Percentiles rank a stretch among this genome's conserved stretches.
These are phyloP conservation scores for Cryptomeria japonica DNA, from an alignment of 75 land plant genomes.

Conservation along the genomic window DNA sequence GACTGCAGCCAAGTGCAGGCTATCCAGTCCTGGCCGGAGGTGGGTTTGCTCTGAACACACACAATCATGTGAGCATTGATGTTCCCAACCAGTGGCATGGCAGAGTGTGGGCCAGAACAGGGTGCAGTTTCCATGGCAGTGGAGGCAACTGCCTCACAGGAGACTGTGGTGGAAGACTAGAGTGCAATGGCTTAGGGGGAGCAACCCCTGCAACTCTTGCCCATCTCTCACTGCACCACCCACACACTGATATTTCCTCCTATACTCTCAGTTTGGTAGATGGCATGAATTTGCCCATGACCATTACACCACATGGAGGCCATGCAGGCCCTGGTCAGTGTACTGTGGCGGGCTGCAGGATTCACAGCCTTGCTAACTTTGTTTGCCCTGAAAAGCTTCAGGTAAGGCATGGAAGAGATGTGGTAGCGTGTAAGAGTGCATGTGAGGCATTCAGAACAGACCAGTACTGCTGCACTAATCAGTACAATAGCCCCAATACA, in stretches of 20 bases:
- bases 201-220: conserved; percentile 58
- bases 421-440: conserved; percentile 83
- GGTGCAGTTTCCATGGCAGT: conserved; percentile 36
- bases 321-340: conserved; percentile 45
- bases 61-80: conserved; percentile 40
- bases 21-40: conserved; percentile 61
- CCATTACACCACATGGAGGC: conserved; percentile 58
- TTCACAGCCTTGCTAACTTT: conserved; percentile 36
- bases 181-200: conserved; percentile 55
- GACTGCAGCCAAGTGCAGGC: conserved; percentile 65
- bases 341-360: conserved; percentile 63
- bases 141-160: conserved; percentile 60
- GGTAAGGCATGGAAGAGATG: conserved; percentile 27
- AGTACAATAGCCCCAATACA: conserved; percentile 54
- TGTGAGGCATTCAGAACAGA: conserved; percentile 73
- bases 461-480: conserved; percentile 75
- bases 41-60: conserved; percentile 56
- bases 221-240: conserved; percentile 49
- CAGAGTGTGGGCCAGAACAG: conserved; percentile 66
- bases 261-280: conserved; percentile 80
- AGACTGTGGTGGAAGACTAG: conserved; percentile 59
- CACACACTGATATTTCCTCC: conserved; percentile 44
- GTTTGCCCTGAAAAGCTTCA: conserved; percentile 53
- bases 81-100: conserved; percentile 61
- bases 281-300: conserved; percentile 77